Evolutionary conservation across 1,139 yeast genomes (phyloP).

Genomic region (Pichia sp.): DNA sequence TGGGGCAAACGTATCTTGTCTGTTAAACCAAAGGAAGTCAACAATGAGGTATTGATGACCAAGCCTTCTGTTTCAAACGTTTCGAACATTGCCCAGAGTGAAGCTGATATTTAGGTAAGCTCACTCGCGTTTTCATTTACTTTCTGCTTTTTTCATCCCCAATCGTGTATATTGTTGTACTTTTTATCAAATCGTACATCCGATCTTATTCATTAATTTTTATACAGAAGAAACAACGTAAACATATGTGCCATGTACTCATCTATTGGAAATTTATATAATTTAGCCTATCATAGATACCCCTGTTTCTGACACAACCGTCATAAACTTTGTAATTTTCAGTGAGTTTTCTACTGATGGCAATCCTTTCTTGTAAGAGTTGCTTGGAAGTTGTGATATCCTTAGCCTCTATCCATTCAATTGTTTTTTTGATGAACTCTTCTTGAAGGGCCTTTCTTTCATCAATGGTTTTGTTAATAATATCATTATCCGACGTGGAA

Average conservation of each 20-base stretch:
- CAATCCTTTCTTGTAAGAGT: conserved; percentile 40
- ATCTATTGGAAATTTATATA: conserved; percentile 12
- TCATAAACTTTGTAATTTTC: conserved; percentile 57
- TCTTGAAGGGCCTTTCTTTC: conserved; percentile 44
- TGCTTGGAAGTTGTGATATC: conserved; percentile 35
- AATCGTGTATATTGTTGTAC: too few species aligned
- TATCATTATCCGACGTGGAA: conserved; percentile 31
- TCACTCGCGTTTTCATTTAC: too few species aligned
- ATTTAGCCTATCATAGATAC: conserved; percentile 45
- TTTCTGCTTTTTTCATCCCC: too few species aligned
- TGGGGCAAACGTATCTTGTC: conserved; percentile 80
- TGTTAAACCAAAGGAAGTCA: conserved; percentile 48
- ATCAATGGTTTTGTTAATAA: conserved; percentile 21
- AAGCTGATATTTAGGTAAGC: too few species aligned
- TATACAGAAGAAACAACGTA: too few species aligned
- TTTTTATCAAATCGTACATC: too few species aligned
- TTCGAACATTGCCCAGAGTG: too few species aligned
- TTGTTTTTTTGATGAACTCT: conserved; percentile 50
- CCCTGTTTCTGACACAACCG: conserved; percentile 65
- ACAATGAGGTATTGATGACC: too few species aligned
- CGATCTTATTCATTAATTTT: too few species aligned
- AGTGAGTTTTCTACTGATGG: conserved; percentile 41
- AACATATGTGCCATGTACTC: too few species aligned
- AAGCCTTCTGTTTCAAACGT: too few species aligned
- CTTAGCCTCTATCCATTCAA: conserved; percentile 58